Percentiles rank a stretch among this genome's conserved stretches.
These are phyloP conservation scores for Penicillium rolfsii DNA, from an alignment of 2,329 filamentous ascomycete species.

Conservation along the genomic window DNA sequence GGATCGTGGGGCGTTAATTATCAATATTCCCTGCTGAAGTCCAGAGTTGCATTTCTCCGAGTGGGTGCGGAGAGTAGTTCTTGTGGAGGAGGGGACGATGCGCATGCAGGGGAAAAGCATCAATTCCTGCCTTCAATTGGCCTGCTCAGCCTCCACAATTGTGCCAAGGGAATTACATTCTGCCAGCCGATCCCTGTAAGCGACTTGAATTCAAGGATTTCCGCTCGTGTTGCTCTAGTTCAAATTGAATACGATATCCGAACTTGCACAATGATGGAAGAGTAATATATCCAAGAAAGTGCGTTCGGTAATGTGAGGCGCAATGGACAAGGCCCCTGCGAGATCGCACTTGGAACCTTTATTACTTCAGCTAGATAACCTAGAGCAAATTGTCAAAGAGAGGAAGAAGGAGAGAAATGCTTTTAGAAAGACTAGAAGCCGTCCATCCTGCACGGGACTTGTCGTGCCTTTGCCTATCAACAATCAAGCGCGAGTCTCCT, in stretches of 20 bases:
- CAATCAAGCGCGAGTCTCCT: neutral
- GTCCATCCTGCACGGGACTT: neutral
- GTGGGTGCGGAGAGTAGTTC: neutral
- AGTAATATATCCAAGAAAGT: neutral
- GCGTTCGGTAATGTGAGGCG: neutral
- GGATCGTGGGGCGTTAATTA: slow-evolving; percentile 6
- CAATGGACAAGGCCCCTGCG: neutral
- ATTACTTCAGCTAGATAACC: too few species aligned
- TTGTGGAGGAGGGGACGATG: neutral
- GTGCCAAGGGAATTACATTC: neutral
- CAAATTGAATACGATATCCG: neutral
- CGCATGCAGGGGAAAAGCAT: slow-evolving; percentile 1
- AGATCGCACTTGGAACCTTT: too few species aligned
- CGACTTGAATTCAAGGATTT: neutral
- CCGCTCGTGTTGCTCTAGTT: neutral
- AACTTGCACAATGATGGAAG: neutral
- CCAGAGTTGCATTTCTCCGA: neutral
- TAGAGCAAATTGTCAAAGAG: too few species aligned
- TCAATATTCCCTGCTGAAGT: slow-evolving; percentile 11
- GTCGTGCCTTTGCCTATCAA: neutral
- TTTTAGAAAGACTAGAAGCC: neutral
- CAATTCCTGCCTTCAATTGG: slow-evolving; percentile 13
- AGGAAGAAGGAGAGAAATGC: neutral
- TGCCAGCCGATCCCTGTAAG: neutral
- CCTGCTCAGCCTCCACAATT: slow-evolving; percentile 10